Conservation (phyloP, 2,329 filamentous ascomycete genomes). For the Xylariaceae sp. region DNA sequence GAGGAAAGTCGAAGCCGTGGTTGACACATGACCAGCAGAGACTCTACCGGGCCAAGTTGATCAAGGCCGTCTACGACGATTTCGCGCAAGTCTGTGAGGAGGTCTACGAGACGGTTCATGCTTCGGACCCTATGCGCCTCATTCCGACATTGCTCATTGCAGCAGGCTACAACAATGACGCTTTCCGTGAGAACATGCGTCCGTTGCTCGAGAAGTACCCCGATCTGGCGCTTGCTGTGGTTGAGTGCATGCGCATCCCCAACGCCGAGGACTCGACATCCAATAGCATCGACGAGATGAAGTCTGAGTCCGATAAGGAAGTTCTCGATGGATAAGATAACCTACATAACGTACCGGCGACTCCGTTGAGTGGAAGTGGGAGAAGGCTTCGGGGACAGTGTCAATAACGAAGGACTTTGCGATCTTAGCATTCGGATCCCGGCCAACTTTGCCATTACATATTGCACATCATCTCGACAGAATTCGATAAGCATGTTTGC, state of each 20-base stretch:
- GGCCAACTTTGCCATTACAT: not conserved
- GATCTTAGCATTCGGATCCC: not conserved
- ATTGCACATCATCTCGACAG: not conserved
- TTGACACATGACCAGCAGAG: constrained; percentile 4
- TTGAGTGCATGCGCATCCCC: constrained; percentile 7
- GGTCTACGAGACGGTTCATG: constrained; percentile 21
- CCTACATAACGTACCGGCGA: constrained; percentile 5
- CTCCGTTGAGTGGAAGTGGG: constrained; percentile 3
- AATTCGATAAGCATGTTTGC: not conserved
- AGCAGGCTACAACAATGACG: constrained; percentile 8
- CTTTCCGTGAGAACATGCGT: constrained; percentile 8
- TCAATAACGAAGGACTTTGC: not conserved
- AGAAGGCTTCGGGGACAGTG: constrained; percentile 5
- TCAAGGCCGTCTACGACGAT: constrained; percentile 7
- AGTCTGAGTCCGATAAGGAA: not conserved
- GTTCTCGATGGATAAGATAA: not conserved
- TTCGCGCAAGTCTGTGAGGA: constrained; percentile 27
- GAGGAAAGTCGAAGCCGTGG: not conserved
- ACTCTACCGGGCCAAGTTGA: constrained; percentile 6
- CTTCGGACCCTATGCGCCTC: constrained; percentile 20
- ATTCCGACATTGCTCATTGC: constrained; percentile 13
- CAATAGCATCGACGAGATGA: no score
- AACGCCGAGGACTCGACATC: not conserved
- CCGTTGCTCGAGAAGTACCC: constrained; percentile 8
- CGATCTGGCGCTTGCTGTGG: constrained; percentile 5